Evolutionary conservation across 2,329 filamentous ascomycete genomes (phyloP).

Genomic region (Calycina marina): DNA sequence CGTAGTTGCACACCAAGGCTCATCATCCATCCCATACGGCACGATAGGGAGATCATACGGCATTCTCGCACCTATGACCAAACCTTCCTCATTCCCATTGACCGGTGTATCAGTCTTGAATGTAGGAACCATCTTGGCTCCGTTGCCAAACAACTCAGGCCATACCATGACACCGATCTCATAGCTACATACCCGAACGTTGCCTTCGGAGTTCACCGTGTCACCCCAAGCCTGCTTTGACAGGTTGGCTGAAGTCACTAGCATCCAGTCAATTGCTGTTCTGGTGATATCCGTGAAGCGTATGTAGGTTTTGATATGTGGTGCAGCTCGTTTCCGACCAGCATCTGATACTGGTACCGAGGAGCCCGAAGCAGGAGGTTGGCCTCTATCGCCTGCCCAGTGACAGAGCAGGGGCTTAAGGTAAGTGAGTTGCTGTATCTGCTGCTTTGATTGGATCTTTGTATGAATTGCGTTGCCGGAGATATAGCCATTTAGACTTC

Average conservation of each 20-base stretch:
- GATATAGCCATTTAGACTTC: slow-evolving; percentile 61
- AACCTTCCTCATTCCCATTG: slow-evolving; percentile 9
- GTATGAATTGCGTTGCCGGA: slow-evolving; percentile 73
- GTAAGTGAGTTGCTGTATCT: slow-evolving; percentile 61
- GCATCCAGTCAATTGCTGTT: slow-evolving; percentile 62
- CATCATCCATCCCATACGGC: slow-evolving; percentile 45
- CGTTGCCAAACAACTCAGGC: slow-evolving; percentile 43
- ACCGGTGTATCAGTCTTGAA: slow-evolving; percentile 47
- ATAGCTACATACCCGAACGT: slow-evolving; percentile 63
- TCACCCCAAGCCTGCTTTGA: slow-evolving; percentile 85
- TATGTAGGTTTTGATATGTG: slow-evolving; percentile 83
- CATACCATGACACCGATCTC: slow-evolving; percentile 76
- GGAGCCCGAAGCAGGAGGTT: slow-evolving; percentile 6
- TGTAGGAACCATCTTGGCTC: slow-evolving; percentile 46
- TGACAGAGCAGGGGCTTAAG: slow-evolving; percentile 56
- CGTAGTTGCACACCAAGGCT: slow-evolving; percentile 63
- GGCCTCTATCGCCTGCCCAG: slow-evolving; percentile 50
- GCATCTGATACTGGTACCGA: slow-evolving; percentile 28
- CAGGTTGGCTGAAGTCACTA: slow-evolving; percentile 82
- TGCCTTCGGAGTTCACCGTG: slow-evolving; percentile 35
- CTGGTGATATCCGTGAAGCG: slow-evolving; percentile 33
- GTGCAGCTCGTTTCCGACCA: slow-evolving; percentile 55
- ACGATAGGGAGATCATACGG: slow-evolving; percentile 71
- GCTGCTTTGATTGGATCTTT: slow-evolving; percentile 54
- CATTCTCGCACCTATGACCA: slow-evolving; percentile 55